Base-by-base conservation (phyloP, 2,329 filamentous ascomycete genomes). In the Aspergillus tanneri region DNA sequence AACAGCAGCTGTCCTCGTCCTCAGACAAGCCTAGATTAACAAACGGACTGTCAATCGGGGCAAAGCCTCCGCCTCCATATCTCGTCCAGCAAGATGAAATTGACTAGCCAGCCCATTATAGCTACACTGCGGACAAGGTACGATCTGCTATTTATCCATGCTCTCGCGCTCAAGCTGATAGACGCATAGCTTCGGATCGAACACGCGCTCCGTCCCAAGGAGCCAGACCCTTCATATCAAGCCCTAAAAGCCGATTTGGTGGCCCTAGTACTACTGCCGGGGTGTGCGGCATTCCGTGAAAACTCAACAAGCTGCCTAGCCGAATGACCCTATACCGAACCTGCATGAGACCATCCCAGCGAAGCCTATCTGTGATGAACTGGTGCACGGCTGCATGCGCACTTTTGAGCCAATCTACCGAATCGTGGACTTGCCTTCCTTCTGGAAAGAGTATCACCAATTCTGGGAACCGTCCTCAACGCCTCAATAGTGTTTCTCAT, bases 401-500 rank as follows among this genome's bases (percentile, higher is more conserved):
- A 64, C 59, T 3, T 62, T 70, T 27, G 67, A 67, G 38, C 49
- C 60, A 10, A 56, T 61, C 6, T 65, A 67, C 45, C 61, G 64
- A 27, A 57, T 71, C 2, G 19, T 70, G 6, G 67, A 72, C 52
- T 24, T 65, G 7, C 67, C 67, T 3, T 58, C 60, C 2, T 71
- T 71, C 44, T 59, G 56, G 50, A 47, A 46, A 16, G 64, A 69
- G 19, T 70, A 70, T 34, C 32, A 58, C 8, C 30, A 40, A 11
- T 66, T 65, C 27, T 64, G 61, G 61, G 49, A 49, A 52, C 53
- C 65, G 16, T 57, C 62, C 1, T 48, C 53, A 11, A 28, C 47
- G 46, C 42, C 4, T 45, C 57, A 6, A 57, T 43, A 1, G 45
- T 46, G 0, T 63, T 65, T 27, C 36, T 61, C 2, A 52, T 67